Evolutionary conservation across 176 grass and related monocot species (phyloP).

Genomic region (Oryza brachyantha): DNA sequence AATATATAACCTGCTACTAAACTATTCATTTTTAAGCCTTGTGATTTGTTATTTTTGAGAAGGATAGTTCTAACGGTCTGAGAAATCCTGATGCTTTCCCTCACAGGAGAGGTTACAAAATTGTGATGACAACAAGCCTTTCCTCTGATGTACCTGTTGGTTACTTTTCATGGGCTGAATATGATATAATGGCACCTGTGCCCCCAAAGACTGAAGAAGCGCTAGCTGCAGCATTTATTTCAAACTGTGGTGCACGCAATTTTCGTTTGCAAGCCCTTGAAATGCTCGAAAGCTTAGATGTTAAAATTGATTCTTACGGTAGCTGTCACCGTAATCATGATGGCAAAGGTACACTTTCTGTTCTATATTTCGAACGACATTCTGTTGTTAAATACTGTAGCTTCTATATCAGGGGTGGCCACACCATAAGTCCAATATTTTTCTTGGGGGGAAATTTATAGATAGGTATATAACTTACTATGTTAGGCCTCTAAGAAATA

Average conservation of each 20-base stretch:
- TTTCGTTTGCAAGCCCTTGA: conserved; percentile 93
- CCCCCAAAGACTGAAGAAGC: conserved; percentile 74
- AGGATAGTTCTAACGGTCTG: conserved; percentile 22
- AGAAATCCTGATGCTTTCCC: conserved; percentile 26
- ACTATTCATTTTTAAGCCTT: conserved; percentile 4
- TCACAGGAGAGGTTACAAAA: conserved; percentile 76
- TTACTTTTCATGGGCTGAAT: conserved; percentile 98
- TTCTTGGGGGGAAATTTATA: too few species aligned
- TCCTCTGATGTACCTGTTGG: conserved; percentile 96
- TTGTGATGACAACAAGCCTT: conserved; percentile 95
- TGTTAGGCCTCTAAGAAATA: too few species aligned
- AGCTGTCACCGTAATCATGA: conserved; percentile 88
- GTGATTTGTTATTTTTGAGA: conserved; percentile 26
- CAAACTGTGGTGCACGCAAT: conserved; percentile 91
- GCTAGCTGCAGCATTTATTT: conserved; percentile 94
- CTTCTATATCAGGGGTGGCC: too few species aligned
- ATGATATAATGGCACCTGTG: conserved; percentile 90
- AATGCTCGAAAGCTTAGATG: conserved; percentile 74
- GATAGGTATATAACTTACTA: too few species aligned
- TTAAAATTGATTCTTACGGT: conserved; percentile 99
- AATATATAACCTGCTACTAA: background rate
- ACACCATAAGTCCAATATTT: too few species aligned
- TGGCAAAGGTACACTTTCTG: conserved; percentile 65
- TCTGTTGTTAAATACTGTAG: background rate
- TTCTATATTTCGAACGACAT: background rate